Evolutionary conservation across 2,329 filamentous ascomycete species (phyloP), one percentile per base, ranked within the genome.

Genomic region (Penicillium sp.): DNA sequence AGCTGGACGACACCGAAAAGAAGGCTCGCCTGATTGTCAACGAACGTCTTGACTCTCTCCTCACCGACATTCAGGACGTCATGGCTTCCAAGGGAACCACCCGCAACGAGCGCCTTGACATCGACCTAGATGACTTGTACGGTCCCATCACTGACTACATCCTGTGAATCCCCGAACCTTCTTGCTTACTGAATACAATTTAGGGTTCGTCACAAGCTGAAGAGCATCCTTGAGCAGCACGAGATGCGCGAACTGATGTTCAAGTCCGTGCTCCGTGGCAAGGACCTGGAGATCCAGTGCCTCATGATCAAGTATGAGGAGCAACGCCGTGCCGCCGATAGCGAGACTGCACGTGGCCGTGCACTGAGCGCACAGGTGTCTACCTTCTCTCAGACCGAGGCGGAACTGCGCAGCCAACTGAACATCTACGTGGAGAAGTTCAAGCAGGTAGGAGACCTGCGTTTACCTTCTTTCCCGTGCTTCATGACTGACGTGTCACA

Each of bases 381-480:
- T 67, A 96, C 92, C 1, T 97, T 98, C 75, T 95, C 92, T 38
- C 95, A 96, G 77, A 98, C 94, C 10, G 95, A 99, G 78, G 90
- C 91, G 15, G 94, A 98, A 77, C 84, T 99, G 57, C 84, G 95
- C 61, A 96, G 91, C 70, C 95, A 99, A 78, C 87, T 99, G 69
- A 98, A 97, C 75, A 94, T 97, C 69, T 99, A 99, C 71, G 94
- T 97, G 28, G 95, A 99, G 75, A 99, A 98, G 80, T 98, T 98
- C 80, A 98, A 98, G 82, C 95, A 99, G 90, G 94, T 96, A 86
- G 77, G 85, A 76, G 57, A 39, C 43, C 31, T n/a, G 1, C 14
- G 14, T 22, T n/a, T 7, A 41, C 25, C 49, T 20, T 35, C 31
- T 54, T 39, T 14, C 5, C 22, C 38, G 11, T 41, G n/a, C 4